Base-by-base conservation (phyloP, 2,329 filamentous ascomycete species). In the Chrysosphaeria jannelii region DNA sequence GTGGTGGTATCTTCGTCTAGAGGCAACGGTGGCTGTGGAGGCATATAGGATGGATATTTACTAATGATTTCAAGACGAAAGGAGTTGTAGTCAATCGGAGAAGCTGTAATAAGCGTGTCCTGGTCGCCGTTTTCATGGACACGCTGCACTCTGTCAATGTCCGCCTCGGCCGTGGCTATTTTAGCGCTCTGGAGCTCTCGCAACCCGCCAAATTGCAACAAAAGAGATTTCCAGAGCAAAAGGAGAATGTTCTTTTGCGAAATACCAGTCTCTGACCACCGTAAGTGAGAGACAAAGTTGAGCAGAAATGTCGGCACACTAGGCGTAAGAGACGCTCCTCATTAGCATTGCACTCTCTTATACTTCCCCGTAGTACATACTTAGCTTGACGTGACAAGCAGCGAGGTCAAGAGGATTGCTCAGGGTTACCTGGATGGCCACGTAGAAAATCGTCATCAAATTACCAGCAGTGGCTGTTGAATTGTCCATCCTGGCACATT, bases 51-150 rank as follows among this genome's bases (percentile, higher is more conserved):
- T 8, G 85, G 85, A 40, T 97, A 97, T 45, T 97, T 97, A 3
- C 81, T 91, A 10, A 71, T 88, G 28, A 97, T 81, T 41, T 97
- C 85, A 41, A 91, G 81, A 17, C 85, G 68, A 39, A 97, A 97
- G 12, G 79, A 57, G 39, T 97, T 81, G 38, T 97, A 97, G 37
- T 97, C 85, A 8, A 97, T 49, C 4, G 85, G 85, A 2, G 81
- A 91, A 4, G 85, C 81, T 2, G 74, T 89, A 29, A 97, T 81
- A 21, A 72, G 51, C n/a, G 67, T 67, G 33, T 71, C 68, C 23
- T 63, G 59, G 34, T 65, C 64, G n/a, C n/a, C n/a, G n/a, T n/a
- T n/a, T n/a, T n/a, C n/a, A n/a, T n/a, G n/a, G n/a, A n/a, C n/a
- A n/a, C n/a, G n/a, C n/a, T n/a, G n/a, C n/a, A n/a, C n/a, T n/a